Conservation (phyloP, 495 filamentous ascomycete genomes). For the Astrocystis sublimbata region DNA sequence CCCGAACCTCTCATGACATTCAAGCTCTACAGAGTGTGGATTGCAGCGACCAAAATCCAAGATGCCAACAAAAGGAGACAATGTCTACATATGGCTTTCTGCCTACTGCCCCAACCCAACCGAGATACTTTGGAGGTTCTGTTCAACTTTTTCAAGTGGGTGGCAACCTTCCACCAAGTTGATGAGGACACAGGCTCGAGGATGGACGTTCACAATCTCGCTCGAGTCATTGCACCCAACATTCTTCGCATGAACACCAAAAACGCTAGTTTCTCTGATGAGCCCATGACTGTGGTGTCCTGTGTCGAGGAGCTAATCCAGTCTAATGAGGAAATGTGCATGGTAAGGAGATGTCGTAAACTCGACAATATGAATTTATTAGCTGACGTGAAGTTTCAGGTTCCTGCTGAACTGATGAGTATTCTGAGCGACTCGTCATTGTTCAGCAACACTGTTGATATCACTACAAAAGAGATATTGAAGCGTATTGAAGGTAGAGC, state of each 20-base stretch:
- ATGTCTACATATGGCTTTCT: conserved; percentile 88
- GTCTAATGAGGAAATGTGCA: conserved; percentile 93
- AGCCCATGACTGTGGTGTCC: conserved; percentile 88
- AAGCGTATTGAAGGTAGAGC: conserved; percentile 81
- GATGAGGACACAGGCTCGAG: conserved; percentile 92
- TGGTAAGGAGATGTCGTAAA: conserved; percentile 61
- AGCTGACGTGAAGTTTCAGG: conserved; percentile 54
- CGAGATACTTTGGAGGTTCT: conserved; percentile 94
- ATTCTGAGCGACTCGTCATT: conserved; percentile 81
- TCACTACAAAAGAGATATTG: conserved; percentile 96
- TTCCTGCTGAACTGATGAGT: conserved; percentile 86
- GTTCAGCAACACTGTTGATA: conserved; percentile 76
- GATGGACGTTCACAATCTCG: conserved; percentile 98
- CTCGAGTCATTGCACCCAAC: conserved; percentile 97
- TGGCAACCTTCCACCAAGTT: conserved; percentile 92
- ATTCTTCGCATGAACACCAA: conserved; percentile 77
- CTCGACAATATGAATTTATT: not conserved
- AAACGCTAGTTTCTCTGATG: conserved; percentile 66
- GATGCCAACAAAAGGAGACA: conserved; percentile 81
- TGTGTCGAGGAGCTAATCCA: conserved; percentile 86
- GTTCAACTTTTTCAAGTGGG: conserved; percentile 97
- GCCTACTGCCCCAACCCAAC: conserved; percentile 87
- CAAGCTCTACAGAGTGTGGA: conserved; percentile 89
- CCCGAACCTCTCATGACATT: conserved; percentile 94
- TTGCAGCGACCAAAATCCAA: conserved; percentile 84